Percentiles rank a stretch among this genome's conserved stretches.
Evolutionary conservation across 2,329 filamentous ascomycete species (phyloP).

Genomic region (Colletotrichum abscissum): DNA sequence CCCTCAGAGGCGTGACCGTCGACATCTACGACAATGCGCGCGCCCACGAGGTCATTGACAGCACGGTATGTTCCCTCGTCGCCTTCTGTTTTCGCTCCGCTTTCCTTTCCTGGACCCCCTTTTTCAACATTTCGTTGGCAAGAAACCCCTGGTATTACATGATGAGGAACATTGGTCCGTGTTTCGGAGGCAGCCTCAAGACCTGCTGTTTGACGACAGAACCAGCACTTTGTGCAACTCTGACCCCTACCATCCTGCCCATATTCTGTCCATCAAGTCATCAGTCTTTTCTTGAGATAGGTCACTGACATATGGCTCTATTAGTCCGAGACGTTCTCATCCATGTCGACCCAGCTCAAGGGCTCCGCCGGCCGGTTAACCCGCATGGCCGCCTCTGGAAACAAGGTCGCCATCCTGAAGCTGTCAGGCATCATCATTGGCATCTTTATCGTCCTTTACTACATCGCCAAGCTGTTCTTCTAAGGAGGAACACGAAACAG

Average conservation of each 20-base stretch:
- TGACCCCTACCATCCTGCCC: constrained; percentile 57
- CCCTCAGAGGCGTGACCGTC: constrained; percentile 91
- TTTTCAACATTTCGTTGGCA: background rate
- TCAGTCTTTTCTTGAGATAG: background rate
- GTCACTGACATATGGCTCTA: background rate
- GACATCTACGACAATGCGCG: constrained; percentile 98
- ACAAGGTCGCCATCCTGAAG: constrained; percentile 92
- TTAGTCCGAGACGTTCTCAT: constrained; percentile 92
- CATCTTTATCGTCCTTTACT: constrained; percentile 80
- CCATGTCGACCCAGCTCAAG: constrained; percentile 84
- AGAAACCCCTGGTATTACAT: constrained; percentile 48
- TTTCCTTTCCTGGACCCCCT: background rate
- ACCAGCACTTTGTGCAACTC: constrained; percentile 79
- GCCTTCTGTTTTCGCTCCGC: background rate
- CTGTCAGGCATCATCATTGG: constrained; percentile 85
- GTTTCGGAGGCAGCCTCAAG: constrained; percentile 95
- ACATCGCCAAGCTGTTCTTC: constrained; percentile 73
- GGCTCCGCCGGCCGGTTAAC: constrained; percentile 85
- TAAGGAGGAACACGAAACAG: constrained; percentile 41
- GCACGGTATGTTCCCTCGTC: constrained; percentile 70
- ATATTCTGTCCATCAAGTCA: background rate
- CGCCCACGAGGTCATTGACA: constrained; percentile 88
- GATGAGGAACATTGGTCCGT: constrained; percentile 96
- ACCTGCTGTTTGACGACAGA: constrained; percentile 84
- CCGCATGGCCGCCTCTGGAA: constrained; percentile 90